Evolutionary conservation across 352 stramenopile species (phyloP).

Genomic region (Pythium utonaiense): DNA sequence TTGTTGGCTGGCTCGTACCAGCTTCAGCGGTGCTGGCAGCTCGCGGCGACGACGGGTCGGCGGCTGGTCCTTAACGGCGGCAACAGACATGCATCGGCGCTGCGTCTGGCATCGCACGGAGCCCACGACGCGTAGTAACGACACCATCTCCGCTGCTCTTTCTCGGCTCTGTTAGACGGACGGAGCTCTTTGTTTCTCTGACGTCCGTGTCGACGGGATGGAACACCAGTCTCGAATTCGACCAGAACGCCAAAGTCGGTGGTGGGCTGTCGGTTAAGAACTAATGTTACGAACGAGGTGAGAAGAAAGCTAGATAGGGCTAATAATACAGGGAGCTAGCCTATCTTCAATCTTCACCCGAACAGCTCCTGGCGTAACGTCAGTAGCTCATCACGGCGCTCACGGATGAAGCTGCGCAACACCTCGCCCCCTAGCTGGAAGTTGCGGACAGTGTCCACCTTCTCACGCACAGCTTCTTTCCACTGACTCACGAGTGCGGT

Average conservation of each 20-base stretch:
- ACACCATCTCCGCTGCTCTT: slow-evolving; percentile 1
- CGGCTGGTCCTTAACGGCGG: slow-evolving; percentile 29
- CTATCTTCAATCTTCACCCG: slow-evolving; percentile 5
- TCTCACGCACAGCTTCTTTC: slow-evolving; percentile 39
- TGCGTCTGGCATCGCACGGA: slow-evolving; percentile 2
- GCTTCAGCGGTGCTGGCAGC: slow-evolving; percentile 67
- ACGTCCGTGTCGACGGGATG: slow-evolving; percentile 2
- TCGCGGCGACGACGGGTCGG: slow-evolving; percentile 58
- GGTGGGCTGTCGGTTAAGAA: slow-evolving; percentile 12
- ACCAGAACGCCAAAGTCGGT: slow-evolving; percentile 9
- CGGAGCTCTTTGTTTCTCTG: slow-evolving; percentile 12
- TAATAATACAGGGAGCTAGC: neutral
- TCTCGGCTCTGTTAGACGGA: neutral
- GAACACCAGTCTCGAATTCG: slow-evolving; percentile 6
- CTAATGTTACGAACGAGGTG: slow-evolving; percentile 11
- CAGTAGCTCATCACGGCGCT: slow-evolving; percentile 58
- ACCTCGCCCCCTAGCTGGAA: slow-evolving; percentile 57
- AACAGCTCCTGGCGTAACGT: slow-evolving; percentile 51
- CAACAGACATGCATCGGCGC: slow-evolving; percentile 34
- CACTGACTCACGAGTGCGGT: slow-evolving; percentile 29
- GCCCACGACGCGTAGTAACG: slow-evolving; percentile 9
- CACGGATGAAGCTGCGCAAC: slow-evolving; percentile 53
- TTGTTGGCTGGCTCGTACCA: slow-evolving; percentile 33
- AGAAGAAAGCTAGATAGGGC: neutral
- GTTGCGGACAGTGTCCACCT: slow-evolving; percentile 43